Evolutionary conservation across 2,329 filamentous ascomycete genomes (phyloP), one percentile per base, ranked within the genome.

Genomic region (Xylariaceae sp.): DNA sequence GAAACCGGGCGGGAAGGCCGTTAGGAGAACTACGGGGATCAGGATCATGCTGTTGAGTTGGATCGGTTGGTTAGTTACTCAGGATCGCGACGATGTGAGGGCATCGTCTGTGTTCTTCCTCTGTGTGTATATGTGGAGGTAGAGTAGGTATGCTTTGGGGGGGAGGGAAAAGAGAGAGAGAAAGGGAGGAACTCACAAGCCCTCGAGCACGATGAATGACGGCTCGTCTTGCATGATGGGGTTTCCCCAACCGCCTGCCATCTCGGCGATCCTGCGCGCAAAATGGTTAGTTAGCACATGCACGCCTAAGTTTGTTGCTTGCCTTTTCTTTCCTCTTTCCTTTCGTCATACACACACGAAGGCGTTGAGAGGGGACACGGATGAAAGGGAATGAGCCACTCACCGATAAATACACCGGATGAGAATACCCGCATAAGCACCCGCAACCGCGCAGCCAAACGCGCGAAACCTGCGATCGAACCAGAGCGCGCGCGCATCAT

Each of bases 211-310:
- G 56, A 86, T 77, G 64, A 87, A 88, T 18, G 79, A 80, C 44
- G 76, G 73, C 73, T 88, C 75, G 69, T 87, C 79, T 62, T 84
- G 82, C 83, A 88, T 87, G 67, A 87, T 82, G 16, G 75, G 67
- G 71, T 85, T 86, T 9, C 81, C 82, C 84, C 84, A 88, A 19
- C 85, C 85, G 21, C 82, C 82, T 1, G 81, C 79, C 82, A 88
- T 86, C 68, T 88, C 85, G 1, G 80, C 81, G 50, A 87, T 81
- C 64, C 83, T 84, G 50, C 66, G 66, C 3, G 5, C 10, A 12
- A 37, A 32, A 5, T 2, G 19, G 18, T 37, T 60, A 50, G 59
- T 55, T 26, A 26, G 23, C 23, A 26, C 23, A 26, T 26, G 9
- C 23, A n/a, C n/a, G n/a, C n/a, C n/a, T n/a, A n/a, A n/a, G n/a